A percentile compares a stretch with the other conserved stretches of the same genome.
phyloP scores from a whole-genome alignment of 768 basidiomycete genomes.

The Phylloporus scabripes region DNA sequence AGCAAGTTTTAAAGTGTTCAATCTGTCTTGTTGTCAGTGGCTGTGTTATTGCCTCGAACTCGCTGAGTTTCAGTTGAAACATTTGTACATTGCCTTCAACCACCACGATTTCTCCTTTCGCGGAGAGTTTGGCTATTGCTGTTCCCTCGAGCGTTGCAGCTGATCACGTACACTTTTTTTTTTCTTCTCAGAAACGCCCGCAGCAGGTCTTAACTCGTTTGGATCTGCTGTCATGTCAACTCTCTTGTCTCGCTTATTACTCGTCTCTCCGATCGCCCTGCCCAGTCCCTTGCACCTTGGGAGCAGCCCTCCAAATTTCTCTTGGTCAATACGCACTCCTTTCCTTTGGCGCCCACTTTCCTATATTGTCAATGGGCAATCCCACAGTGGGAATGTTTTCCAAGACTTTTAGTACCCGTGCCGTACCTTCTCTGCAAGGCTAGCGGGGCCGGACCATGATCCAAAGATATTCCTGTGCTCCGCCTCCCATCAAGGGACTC shows the following conservation, averaged over 20 bases:
- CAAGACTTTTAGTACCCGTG: not conserved
- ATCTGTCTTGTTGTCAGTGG: slow-evolving; percentile 5
- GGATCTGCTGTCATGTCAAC: slow-evolving; percentile 7
- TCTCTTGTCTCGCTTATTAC: slow-evolving; percentile 3
- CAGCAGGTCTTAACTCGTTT: not conserved
- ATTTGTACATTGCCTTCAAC: not conserved
- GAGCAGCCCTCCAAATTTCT: not conserved
- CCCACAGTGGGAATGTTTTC: slow-evolving; percentile 22
- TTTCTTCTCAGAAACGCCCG: slow-evolving; percentile 7
- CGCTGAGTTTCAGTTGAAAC: no score
- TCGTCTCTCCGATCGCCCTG: not conserved
- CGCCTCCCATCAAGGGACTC: not conserved
- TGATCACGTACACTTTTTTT: slow-evolving; percentile 2
- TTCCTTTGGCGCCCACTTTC: slow-evolving; percentile 6
- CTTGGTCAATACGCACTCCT: slow-evolving; percentile 12
- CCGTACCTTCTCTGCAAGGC: slow-evolving; percentile 1
- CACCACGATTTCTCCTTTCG: not conserved
- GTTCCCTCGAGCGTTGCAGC: not conserved
- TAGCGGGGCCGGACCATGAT: not conserved
- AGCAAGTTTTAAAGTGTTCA: not conserved
- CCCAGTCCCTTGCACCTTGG: not conserved
- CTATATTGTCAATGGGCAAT: slow-evolving; percentile 1
- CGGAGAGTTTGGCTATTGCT: not conserved
- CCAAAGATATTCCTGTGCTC: not conserved
- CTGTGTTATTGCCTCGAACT: slow-evolving; percentile 2